A percentile compares a stretch with the other conserved stretches of the same genome.
These are phyloP conservation scores for Candida tammaniensis DNA, from an alignment of 805 yeast species.

Conservation along the genomic window DNA sequence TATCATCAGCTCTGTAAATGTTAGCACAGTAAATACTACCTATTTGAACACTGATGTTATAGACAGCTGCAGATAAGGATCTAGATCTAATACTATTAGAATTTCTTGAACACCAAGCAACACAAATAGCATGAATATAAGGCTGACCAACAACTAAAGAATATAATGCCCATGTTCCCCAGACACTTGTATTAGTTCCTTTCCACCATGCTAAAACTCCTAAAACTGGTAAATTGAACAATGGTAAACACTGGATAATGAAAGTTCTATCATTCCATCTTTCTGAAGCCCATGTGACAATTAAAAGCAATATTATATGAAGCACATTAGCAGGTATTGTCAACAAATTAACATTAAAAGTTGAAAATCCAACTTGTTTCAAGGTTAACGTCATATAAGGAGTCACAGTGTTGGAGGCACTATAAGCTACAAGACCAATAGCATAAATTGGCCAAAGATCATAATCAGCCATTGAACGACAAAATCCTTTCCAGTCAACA, in stretches of 20 bases:
- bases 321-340: conserved; percentile 24
- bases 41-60: conserved; percentile 24
- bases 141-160: conserved; percentile 28
- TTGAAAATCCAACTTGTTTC: conserved; percentile 27
- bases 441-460: conserved; percentile 27
- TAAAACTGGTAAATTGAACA: conserved; percentile 31
- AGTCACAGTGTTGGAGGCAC: conserved; percentile 14
- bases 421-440: conserved; percentile 34
- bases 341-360: conserved; percentile 21
- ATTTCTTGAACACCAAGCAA: conserved; percentile 27
- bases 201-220: conserved; percentile 38
- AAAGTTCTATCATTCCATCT: conserved; percentile 25
- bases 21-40: conserved; percentile 24
- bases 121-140: conserved; percentile 30
- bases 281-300: conserved; percentile 37
- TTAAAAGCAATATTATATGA: conserved; percentile 32
- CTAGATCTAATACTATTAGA: conserved; percentile 24
- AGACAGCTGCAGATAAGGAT: conserved; percentile 27
- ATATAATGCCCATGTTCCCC: conserved; percentile 43
- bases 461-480: conserved; percentile 17
- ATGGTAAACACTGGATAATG: conserved; percentile 22
- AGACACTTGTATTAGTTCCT: conserved; percentile 33
- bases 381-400: conserved; percentile 50
- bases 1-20: conserved; percentile 26
- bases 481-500: conserved; percentile 17